Evolutionary conservation across 805 yeast genomes (phyloP).

Genomic region (Suhomyces faveliae): DNA sequence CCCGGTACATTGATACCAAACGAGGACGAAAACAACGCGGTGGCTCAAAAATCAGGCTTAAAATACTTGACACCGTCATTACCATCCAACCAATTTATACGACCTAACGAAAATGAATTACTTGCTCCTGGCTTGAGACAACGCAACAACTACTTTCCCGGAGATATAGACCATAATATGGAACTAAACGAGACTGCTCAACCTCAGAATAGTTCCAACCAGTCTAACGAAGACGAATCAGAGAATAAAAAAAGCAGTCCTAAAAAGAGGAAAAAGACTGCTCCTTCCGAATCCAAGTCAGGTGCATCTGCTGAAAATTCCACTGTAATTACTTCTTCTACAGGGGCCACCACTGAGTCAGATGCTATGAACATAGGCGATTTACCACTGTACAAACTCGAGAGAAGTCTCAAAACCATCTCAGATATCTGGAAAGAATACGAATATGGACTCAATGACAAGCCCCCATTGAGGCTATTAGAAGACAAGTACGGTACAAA

Average conservation of each 20-base stretch:
- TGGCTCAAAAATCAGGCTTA: background rate
- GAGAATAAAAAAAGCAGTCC: constrained; percentile 1
- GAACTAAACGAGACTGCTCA: background rate
- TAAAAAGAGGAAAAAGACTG: constrained; percentile 1
- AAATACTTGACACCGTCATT: constrained; percentile 1
- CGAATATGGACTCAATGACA: constrained; percentile 49
- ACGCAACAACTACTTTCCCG: background rate
- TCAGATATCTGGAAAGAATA: constrained; percentile 58
- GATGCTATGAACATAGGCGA: background rate
- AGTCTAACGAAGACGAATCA: background rate
- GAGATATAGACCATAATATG: constrained; percentile 1
- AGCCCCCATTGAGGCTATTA: constrained; percentile 51
- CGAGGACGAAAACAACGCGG: constrained; percentile 1
- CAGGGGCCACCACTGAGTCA: background rate
- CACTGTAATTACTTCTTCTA: background rate
- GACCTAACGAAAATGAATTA: constrained; percentile 1
- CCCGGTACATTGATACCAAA: constrained; percentile 1
- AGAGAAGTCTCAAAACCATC: constrained; percentile 14
- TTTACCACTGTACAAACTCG: constrained; percentile 10
- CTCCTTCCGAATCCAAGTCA: background rate
- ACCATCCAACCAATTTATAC: constrained; percentile 3
- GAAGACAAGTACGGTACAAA: constrained; percentile 50
- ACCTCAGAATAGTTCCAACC: background rate
- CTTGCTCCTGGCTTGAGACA: constrained; percentile 2
- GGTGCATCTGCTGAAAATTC: background rate